Conservation (phyloP, 768 basidiomycete genomes). For the Lepiota subincarnata region DNA sequence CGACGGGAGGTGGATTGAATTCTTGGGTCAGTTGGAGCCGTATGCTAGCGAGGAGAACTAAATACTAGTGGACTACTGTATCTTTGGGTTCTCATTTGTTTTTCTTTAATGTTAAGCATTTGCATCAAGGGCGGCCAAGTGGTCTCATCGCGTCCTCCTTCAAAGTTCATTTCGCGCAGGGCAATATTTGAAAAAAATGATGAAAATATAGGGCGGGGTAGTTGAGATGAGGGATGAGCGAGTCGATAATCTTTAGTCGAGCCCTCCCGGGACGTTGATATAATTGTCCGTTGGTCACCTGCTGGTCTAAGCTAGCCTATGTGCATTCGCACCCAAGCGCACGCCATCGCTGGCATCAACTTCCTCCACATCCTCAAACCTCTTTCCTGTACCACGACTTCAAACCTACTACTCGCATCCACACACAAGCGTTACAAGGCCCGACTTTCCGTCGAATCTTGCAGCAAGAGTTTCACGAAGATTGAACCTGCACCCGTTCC, state of each 20-base stretch:
- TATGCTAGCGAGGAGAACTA: conserved; percentile 4
- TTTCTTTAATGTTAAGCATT: too few relatives aligned
- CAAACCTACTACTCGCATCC: conserved; percentile 27
- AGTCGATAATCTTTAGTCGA: too few relatives aligned
- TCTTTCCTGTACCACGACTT: conserved; percentile 31
- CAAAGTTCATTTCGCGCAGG: background rate
- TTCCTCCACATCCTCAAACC: conserved; percentile 23
- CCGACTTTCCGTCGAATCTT: conserved; percentile 44
- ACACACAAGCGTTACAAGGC: conserved; percentile 70
- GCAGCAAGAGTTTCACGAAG: conserved; percentile 23
- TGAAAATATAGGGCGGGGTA: conserved; percentile 4
- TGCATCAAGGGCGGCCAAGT: background rate
- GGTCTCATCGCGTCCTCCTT: conserved; percentile 3
- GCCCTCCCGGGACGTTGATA: too few relatives aligned
- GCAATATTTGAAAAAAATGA: background rate
- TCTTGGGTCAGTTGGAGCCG: conserved; percentile 23
- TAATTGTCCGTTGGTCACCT: too few relatives aligned
- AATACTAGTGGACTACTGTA: too few relatives aligned
- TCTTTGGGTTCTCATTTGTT: too few relatives aligned
- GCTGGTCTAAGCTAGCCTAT: too few relatives aligned
- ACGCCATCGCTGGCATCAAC: conserved; percentile 10
- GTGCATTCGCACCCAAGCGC: conserved; percentile 11
- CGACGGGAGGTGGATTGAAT: conserved; percentile 30
- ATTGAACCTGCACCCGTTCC: conserved; percentile 42
- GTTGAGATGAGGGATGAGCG: too few relatives aligned